Conservation (phyloP, 257 asterid genomes). For the Marsdenia floribunda region DNA sequence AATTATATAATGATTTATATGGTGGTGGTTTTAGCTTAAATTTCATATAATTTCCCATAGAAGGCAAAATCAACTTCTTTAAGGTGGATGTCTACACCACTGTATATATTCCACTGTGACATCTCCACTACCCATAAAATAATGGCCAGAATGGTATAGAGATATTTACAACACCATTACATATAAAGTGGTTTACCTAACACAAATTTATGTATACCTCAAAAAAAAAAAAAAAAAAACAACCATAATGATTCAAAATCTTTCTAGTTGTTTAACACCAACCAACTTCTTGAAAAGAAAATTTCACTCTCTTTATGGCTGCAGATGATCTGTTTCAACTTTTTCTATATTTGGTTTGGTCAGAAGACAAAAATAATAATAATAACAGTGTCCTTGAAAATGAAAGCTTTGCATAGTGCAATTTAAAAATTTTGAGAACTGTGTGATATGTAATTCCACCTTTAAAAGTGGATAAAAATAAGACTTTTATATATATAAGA, state of each 20-base stretch:
- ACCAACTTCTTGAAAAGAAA: not conserved
- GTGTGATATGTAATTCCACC: too few relatives aligned
- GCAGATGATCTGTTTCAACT: not conserved
- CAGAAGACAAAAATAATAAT: too few relatives aligned
- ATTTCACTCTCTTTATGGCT: not conserved
- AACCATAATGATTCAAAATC: not conserved
- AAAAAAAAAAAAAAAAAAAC: too few relatives aligned
- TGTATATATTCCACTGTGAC: conserved; percentile 24
- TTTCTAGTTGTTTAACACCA: conserved; percentile 17
- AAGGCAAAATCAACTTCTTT: not conserved
- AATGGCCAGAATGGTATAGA: conserved; percentile 16
- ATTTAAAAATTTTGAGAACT: not conserved
- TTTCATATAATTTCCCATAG: not conserved
- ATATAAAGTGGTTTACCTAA: conserved; percentile 31
- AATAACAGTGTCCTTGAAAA: too few relatives aligned
- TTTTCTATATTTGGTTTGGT: not conserved
- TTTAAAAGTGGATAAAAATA: not conserved
- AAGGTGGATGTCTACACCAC: conserved; percentile 26
- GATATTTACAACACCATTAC: conserved; percentile 17
- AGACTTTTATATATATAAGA: too few relatives aligned
- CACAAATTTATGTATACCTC: not conserved
- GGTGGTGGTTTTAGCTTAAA: too few relatives aligned
- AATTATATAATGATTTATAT: too few relatives aligned
- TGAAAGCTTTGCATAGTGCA: not conserved
- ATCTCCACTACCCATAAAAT: conserved; percentile 22